A percentile compares a stretch with the other conserved stretches of the same genome.
Evolutionary conservation across 1,284 basidiomycete species (phyloP).

Genomic region (Cutaneotrichosporon mucoides): DNA sequence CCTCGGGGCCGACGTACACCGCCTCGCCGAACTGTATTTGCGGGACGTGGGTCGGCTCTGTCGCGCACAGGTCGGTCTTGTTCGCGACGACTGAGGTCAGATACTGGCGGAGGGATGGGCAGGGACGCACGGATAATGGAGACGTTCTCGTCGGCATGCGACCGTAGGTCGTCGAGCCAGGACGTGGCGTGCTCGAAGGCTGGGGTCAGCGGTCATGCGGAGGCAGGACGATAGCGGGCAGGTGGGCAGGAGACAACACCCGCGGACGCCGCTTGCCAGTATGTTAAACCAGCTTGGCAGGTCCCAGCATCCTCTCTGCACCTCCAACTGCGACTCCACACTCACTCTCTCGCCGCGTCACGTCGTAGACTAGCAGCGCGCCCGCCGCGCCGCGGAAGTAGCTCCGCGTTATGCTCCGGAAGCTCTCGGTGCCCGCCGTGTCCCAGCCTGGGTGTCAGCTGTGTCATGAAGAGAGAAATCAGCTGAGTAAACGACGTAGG

Average conservation of each 20-base stretch:
- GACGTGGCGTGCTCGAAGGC: constrained; percentile 45
- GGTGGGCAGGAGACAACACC: too few species aligned
- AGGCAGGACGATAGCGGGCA: too few species aligned
- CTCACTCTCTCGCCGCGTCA: constrained; percentile 63
- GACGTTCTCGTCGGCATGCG: constrained; percentile 44
- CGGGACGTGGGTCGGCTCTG: constrained; percentile 23
- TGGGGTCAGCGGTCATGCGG: constrained; percentile 10
- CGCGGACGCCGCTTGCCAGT: too few species aligned
- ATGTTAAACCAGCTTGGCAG: too few species aligned
- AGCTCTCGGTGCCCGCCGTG: constrained; percentile 45
- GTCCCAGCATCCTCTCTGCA: too few species aligned
- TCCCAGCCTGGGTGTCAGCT: constrained; percentile 39
- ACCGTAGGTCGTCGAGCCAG: constrained; percentile 41
- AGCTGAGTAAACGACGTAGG: too few species aligned
- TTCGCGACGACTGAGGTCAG: constrained; percentile 39
- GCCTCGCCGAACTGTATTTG: constrained; percentile 33
- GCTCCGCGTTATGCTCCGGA: constrained; percentile 73
- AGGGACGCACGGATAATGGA: constrained; percentile 37
- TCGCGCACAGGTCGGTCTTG: constrained; percentile 43
- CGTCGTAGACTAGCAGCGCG: constrained; percentile 90
- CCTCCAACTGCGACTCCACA: not conserved
- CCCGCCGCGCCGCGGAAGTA: constrained; percentile 95
- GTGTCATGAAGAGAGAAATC: not conserved
- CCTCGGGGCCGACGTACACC: constrained; percentile 13
- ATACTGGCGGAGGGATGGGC: not conserved